Evolutionary conservation across 768 basidiomycete genomes (phyloP).

Genomic region (Termitomyces sp.): DNA sequence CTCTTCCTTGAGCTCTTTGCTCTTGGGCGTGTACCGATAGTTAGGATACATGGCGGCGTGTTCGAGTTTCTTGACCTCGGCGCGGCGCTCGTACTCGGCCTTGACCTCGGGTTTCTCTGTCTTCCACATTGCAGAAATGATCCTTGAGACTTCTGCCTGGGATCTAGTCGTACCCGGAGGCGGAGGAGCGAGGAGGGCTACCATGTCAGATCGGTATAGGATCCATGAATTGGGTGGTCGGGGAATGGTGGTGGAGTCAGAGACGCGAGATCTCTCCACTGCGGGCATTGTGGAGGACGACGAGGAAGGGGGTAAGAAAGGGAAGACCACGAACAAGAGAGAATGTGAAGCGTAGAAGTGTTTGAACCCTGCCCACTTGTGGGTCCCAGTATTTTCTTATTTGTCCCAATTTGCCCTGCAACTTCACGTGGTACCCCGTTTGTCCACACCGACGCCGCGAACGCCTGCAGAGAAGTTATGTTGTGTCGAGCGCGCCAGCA

Average conservation of each 20-base stretch:
- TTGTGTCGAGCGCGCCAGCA: background rate
- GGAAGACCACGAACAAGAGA: background rate
- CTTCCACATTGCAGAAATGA: constrained; percentile 65
- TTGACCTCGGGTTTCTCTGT: constrained; percentile 45
- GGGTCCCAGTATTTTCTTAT: constrained; percentile 27
- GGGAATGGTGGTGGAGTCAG: constrained; percentile 35
- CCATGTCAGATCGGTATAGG: constrained; percentile 65
- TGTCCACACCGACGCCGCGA: background rate
- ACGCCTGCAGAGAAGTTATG: background rate
- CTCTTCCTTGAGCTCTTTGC: constrained; percentile 41
- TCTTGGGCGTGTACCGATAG: constrained; percentile 57
- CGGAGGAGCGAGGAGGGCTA: constrained; percentile 37
- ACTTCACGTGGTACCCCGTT: background rate
- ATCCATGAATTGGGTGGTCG: constrained; percentile 86
- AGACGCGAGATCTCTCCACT: constrained; percentile 2
- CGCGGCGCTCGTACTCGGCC: constrained; percentile 47
- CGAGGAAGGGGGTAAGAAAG: background rate
- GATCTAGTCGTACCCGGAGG: constrained; percentile 32
- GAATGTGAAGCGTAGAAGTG: background rate
- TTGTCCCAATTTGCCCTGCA: constrained; percentile 13
- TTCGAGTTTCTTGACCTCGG: constrained; percentile 48
- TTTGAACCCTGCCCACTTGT: constrained; percentile 13
- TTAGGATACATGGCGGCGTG: constrained; percentile 50
- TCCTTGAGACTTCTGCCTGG: constrained; percentile 64
- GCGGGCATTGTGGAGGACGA: constrained; percentile 8